These are phyloP conservation scores for Pichia cactophila DNA, from an alignment of 1,139 yeast species.

Conservation along the genomic window DNA sequence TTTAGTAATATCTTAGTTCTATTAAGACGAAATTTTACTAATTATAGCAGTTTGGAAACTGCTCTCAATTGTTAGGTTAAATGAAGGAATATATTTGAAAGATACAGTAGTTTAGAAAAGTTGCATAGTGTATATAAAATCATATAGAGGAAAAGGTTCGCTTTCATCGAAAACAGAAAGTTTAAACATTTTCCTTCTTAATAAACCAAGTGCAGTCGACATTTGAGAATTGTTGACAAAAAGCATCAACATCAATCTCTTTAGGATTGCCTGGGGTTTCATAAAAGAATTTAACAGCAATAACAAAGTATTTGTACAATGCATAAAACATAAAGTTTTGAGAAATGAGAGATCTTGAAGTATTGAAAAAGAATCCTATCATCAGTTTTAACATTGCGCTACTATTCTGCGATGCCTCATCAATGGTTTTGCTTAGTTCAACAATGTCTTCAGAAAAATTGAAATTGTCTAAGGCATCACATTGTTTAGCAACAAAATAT, in stretches of 20 bases:
- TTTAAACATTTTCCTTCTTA: not conserved
- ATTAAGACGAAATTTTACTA: too few species aligned
- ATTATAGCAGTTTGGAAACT: too few species aligned
- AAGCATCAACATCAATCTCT: conserved; percentile 17
- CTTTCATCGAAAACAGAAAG: too few species aligned
- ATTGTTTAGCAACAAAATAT: conserved; percentile 9
- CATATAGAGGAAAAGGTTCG: too few species aligned
- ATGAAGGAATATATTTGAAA: too few species aligned
- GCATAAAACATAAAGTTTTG: conserved; percentile 23
- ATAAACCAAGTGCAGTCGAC: conserved; percentile 24
- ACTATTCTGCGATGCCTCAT: conserved; percentile 12
- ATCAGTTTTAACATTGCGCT: conserved; percentile 17
- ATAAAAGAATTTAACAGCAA: conserved; percentile 17
- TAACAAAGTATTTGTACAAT: conserved; percentile 23
- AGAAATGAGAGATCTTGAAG: conserved; percentile 22
- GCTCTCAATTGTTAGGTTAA: not conserved
- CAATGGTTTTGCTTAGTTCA: conserved; percentile 2
- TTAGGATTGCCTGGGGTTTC: conserved; percentile 14
- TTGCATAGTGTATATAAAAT: too few species aligned
- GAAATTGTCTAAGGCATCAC: conserved; percentile 1
- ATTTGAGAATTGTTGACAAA: conserved; percentile 13
- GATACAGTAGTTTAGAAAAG: too few species aligned
- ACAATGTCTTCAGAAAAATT: conserved; percentile 1
- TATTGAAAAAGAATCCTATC: conserved; percentile 24
- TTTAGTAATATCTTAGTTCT: too few species aligned